Evolutionary conservation across 139 green algal species (phyloP).

Genomic region (Picochlorum sp.): DNA sequence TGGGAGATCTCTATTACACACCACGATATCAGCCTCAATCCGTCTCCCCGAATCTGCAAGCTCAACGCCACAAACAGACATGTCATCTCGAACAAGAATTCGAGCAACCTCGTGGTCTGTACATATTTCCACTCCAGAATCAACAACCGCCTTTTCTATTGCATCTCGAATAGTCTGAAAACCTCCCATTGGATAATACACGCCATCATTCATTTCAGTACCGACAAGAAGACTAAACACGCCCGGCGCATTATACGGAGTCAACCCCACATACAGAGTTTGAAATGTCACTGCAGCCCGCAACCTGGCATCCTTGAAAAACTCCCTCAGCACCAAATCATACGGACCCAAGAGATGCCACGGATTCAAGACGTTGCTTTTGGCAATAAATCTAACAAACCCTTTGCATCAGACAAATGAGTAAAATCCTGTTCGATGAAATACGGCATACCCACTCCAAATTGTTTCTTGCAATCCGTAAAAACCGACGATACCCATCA

Average conservation of each 20-base stretch:
- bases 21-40: slow-evolving; percentile 52
- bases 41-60: slow-evolving; percentile 33
- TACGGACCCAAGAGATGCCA: slow-evolving; percentile 60
- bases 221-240: slow-evolving; percentile 75
- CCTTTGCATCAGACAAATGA: slow-evolving; percentile 35
- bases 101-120: slow-evolving; percentile 25
- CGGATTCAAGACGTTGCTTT: slow-evolving; percentile 48
- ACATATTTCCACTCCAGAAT: slow-evolving; percentile 37
- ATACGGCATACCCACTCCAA: slow-evolving; percentile 44
- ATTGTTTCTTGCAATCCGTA: slow-evolving; percentile 29
- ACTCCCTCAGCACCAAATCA: slow-evolving; percentile 41
- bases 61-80: slow-evolving; percentile 42
- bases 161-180: slow-evolving; percentile 57
- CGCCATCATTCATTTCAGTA: slow-evolving; percentile 80
- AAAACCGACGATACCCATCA: slow-evolving; percentile 42
- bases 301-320: slow-evolving; percentile 58
- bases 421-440: slow-evolving; percentile 75
- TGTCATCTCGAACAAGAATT: slow-evolving; percentile 16
- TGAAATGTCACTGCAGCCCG: slow-evolving; percentile 68
- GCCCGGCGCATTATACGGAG: slow-evolving; percentile 66
- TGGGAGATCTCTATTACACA: slow-evolving; percentile 60
- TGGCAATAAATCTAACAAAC: slow-evolving; percentile 42
- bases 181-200: slow-evolving; percentile 72
- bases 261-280: slow-evolving; percentile 80
- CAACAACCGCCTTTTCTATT: slow-evolving; percentile 20